Evolutionary conservation across 805 yeast genomes (phyloP), one percentile per base, ranked within the genome.

Genomic region (Debaryomyces prosopidis): DNA sequence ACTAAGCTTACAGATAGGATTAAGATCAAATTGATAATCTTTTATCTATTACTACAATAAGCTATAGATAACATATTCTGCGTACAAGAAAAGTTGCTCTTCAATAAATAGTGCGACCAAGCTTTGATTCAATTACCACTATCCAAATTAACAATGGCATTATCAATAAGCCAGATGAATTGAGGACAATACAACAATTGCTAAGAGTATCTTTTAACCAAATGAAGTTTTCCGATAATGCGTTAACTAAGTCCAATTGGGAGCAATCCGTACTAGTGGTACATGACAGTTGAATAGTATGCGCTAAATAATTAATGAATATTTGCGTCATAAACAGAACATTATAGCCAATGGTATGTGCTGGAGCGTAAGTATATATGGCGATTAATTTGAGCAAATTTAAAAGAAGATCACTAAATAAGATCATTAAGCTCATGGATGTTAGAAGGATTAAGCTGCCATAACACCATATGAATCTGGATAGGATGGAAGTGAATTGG

Each of bases 141-240:
- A 53, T 33, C 66, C 66, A 63, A 4, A 55, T 44, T 30, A 56
- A 31, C 9, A 58, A 35, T 4, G 68, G 68, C 9, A 59, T 39
- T 3, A 60, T 5, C 2, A 52, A 49, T 36, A 60, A 54, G 37
- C 57, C 50, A 8, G 51, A 48, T n/a, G 51, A 40, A 33, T 50
- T 54, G 15, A 58, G 46, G 2, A 58, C 58, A 10, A 50, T 40
- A 49, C 57, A 49, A 39, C 60, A 53, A 37, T 50, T 53, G 18
- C 32, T 44, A n/a, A 60, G 40, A 10, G 43, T 49, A 19, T 31
- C 28, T 42, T 47, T 44, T 14, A 53, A 26, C 20, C 42, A 28
- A 17, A 40, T 20, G 10, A 50, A 44, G 36, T 16, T 41, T 16
- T 32, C 15, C 16, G 44, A 23, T 19, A 45, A n/a, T 7, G 33